These are phyloP conservation scores for Voacanga thouarsii DNA, from an alignment of 257 asterid genomes.

Conservation along the genomic window DNA sequence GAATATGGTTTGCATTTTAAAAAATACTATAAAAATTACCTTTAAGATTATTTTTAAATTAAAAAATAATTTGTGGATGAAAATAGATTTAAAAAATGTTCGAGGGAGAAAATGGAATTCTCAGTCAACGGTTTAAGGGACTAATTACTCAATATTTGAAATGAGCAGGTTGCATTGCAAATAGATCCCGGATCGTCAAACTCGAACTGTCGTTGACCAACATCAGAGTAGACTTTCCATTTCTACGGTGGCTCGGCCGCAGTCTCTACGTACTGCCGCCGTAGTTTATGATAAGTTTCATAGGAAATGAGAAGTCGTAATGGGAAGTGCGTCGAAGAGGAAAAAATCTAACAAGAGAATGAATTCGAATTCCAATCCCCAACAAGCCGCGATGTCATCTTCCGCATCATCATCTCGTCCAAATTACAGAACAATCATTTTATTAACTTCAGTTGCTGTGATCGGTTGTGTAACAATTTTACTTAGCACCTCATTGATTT, in stretches of 20 bases:
- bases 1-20: too few species aligned
- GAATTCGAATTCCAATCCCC: slow-evolving; percentile 25
- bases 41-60: too few species aligned
- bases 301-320: slow-evolving; percentile 24
- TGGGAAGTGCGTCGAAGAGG: slow-evolving; percentile 42
- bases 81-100: too few species aligned
- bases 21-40: too few species aligned
- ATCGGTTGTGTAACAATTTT: slow-evolving; percentile 25
- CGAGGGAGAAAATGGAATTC: too few species aligned
- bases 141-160: too few species aligned
- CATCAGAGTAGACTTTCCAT: background rate
- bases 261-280: background rate
- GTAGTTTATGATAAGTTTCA: background rate
- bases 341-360: slow-evolving; percentile 37
- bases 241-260: background rate
- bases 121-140: too few species aligned
- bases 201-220: background rate
- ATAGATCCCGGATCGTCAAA: background rate
- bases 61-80: too few species aligned
- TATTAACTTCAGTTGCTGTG: slow-evolving; percentile 33
- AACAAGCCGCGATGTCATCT: slow-evolving; percentile 28
- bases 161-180: too few species aligned
- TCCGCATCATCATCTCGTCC: slow-evolving; percentile 29
- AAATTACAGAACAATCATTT: slow-evolving; percentile 27
- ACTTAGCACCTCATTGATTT: slow-evolving; percentile 36